phyloP scores from a whole-genome alignment of 192 early-diverging fungal species.

The Piromyces finnis region DNA sequence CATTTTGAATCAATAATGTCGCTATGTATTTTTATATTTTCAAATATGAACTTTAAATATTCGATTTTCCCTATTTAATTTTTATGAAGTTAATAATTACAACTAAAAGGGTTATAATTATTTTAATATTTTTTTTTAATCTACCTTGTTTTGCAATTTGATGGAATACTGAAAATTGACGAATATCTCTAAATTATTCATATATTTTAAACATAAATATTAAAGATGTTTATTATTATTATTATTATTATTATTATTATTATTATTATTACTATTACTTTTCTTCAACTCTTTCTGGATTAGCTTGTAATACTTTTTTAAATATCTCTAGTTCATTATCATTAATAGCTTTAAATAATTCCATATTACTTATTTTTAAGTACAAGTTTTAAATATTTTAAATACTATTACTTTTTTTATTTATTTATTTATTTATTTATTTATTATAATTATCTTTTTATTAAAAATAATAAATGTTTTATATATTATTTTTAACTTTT shows the following conservation, averaged over 20 bases:
- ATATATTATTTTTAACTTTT: no score
- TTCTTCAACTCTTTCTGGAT: background rate
- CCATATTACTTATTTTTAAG: background rate
- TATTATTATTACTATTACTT: background rate
- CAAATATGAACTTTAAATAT: background rate
- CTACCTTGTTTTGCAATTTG: background rate
- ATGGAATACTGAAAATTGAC: background rate
- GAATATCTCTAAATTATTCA: background rate
- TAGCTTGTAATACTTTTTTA: background rate
- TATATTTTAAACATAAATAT: no score
- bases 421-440: no score
- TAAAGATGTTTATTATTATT: no score
- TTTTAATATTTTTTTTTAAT: no score
- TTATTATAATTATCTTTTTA: no score
- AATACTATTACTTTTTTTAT: no score
- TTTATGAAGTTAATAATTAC: no score
- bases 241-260: no score
- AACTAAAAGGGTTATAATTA: no score
- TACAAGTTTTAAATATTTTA: background rate
- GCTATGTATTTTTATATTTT: background rate
- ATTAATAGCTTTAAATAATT: background rate
- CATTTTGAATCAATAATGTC: slow-evolving; percentile 4
- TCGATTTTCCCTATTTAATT: background rate
- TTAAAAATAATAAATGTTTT: no score
- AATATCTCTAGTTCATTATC: background rate